Evolutionary conservation across 768 basidiomycete species (phyloP).

Genomic region (Tulasnella sp.): DNA sequence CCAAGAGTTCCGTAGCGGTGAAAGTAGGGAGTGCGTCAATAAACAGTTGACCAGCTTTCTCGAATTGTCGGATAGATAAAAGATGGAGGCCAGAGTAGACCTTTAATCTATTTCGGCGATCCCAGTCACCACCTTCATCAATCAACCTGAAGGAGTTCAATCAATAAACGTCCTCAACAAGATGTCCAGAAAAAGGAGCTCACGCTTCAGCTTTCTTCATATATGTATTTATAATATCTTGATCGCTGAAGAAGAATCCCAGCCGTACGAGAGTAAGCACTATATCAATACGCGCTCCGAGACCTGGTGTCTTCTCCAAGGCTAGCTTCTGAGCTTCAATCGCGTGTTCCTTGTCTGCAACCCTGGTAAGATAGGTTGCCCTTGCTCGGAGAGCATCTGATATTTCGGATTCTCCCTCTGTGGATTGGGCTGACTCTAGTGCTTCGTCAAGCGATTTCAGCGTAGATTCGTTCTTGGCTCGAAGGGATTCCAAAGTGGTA

Average conservation of each 20-base stretch:
- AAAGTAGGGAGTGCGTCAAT: slow-evolving; percentile 90
- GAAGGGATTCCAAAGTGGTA: slow-evolving; percentile 36
- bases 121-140: slow-evolving; percentile 97
- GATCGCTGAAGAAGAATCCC: slow-evolving; percentile 80
- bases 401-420: slow-evolving; percentile 87
- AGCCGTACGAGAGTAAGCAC: slow-evolving; percentile 78
- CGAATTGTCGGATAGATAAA: slow-evolving; percentile 83
- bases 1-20: slow-evolving; percentile 78
- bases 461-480: slow-evolving; percentile 57
- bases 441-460: slow-evolving; percentile 63
- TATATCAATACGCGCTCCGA: slow-evolving; percentile 89
- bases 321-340: slow-evolving; percentile 71
- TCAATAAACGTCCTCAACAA: background rate
- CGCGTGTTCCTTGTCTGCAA: slow-evolving; percentile 85
- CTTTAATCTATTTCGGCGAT: slow-evolving; percentile 89
- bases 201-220: slow-evolving; percentile 73
- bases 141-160: slow-evolving; percentile 45
- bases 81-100: slow-evolving; percentile 84
- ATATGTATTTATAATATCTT: slow-evolving; percentile 52
- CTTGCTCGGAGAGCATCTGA: slow-evolving; percentile 72
- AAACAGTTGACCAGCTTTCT: slow-evolving; percentile 68
- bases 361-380: slow-evolving; percentile 75
- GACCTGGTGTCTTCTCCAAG: slow-evolving; percentile 79
- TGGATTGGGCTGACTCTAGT: slow-evolving; percentile 75
- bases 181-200: slow-evolving; percentile 23